A percentile compares a stretch with the other conserved stretches of the same genome.
These are phyloP conservation scores for Hypoxylon rubiginosum DNA, from an alignment of 2,329 filamentous ascomycete species.

Conservation along the genomic window DNA sequence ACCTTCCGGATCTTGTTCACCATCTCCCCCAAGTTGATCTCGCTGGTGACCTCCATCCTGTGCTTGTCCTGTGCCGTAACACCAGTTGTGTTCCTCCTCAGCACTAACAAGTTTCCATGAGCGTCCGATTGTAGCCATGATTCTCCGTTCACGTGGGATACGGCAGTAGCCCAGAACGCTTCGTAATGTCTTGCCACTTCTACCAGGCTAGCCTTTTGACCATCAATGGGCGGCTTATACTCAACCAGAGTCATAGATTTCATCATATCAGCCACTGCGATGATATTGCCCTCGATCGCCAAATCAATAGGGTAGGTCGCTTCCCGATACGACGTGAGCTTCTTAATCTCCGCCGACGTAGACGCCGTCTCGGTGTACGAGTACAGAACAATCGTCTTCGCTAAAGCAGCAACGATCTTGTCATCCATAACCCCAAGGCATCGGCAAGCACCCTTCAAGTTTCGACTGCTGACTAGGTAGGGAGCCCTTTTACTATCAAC, in stretches of 20 bases:
- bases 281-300: slow-evolving; percentile 77
- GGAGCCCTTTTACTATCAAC: slow-evolving; percentile 81
- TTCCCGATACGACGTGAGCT: slow-evolving; percentile 81
- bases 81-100: slow-evolving; percentile 79
- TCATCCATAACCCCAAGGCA: slow-evolving; percentile 80
- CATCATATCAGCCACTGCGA: slow-evolving; percentile 93
- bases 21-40: slow-evolving; percentile 91
- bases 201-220: slow-evolving; percentile 71
- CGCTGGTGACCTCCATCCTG: slow-evolving; percentile 79
- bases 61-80: slow-evolving; percentile 80
- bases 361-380: slow-evolving; percentile 69
- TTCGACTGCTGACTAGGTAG: slow-evolving; percentile 77
- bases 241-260: slow-evolving; percentile 88
- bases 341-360: slow-evolving; percentile 71
- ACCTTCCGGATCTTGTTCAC: slow-evolving; percentile 89
- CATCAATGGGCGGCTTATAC: slow-evolving; percentile 71
- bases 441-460: slow-evolving; percentile 84
- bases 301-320: slow-evolving; percentile 88
- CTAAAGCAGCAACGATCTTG: slow-evolving; percentile 86
- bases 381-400: slow-evolving; percentile 82
- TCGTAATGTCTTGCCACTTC: slow-evolving; percentile 87
- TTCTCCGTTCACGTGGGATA: slow-evolving; percentile 78
- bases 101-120: slow-evolving; percentile 86
- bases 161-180: slow-evolving; percentile 83
- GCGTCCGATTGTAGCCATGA: slow-evolving; percentile 88